Evolutionary conservation across 108 stramenopile species (phyloP), one percentile per base, ranked within the genome.

Genomic region (Nitzschia sp.): DNA sequence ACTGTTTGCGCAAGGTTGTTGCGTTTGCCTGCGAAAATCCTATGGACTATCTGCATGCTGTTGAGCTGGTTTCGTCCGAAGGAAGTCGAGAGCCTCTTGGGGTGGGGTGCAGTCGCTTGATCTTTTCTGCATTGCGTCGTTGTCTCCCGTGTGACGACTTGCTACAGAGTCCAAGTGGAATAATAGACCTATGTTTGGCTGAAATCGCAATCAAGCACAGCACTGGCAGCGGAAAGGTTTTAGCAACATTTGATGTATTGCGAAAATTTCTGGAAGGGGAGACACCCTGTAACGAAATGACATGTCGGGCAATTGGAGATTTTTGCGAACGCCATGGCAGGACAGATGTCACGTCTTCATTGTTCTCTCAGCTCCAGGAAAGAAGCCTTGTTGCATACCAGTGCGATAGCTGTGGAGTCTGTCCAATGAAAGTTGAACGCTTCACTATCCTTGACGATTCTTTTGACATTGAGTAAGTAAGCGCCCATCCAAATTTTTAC

Each of bases 331-430:
- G 43, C 6, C 44, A 65, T 24, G 67, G 54, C 12, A n/a, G 12
- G 24, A 20, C 51, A 6, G 53, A 66, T 24, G 46, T 51, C 37
- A 51, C 29, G 8, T 17, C 14, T 8, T 63, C 51, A 22, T 25
- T 71, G 24, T 81, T 76, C 65, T 21, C 34, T 19, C 38, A 53
- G 25, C 51, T 79, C 44, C 62, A 73, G 48, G 41, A 44, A 12
- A 21, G 63, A 29, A 40, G 71, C 22, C 42, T 64, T 9, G 63
- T 76, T 20, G 69, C 81, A 0, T 87, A 89, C 65, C 78, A 85
- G 67, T 93, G 92, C 42, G 92, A 90, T 72, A 75, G 84, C 42
- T 93, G 92, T 70, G 55, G 68, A 10, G 37, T 67, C 0, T 85
- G 80, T 46, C 92, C 92, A 1, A 87, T 93, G 43, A 83, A 67